Base-by-base conservation (phyloP, 352 stramenopile genomes). In the Albugo candida region DNA sequence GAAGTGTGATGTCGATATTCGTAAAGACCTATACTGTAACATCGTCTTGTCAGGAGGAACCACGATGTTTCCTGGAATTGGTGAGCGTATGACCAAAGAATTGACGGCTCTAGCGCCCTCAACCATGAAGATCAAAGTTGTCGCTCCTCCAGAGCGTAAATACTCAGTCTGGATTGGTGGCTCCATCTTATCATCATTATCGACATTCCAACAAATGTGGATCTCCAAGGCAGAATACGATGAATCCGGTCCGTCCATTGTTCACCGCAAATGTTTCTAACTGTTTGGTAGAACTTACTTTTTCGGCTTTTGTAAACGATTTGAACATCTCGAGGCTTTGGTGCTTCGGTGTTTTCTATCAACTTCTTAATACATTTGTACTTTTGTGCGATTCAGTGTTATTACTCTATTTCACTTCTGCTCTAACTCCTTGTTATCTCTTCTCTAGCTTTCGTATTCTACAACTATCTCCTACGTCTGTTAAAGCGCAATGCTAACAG, bases 181-280 rank as follows among this genome's bases (percentile, higher is more conserved):
- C 64, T 95, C 79, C 53, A 96, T 97, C 60, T 64, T 97, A 36
- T 84, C 86, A 19, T 95, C 83, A 56, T 70, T 97, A 31, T 96
- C 83, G 51, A 96, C 87, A 40, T 97, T 97, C 82, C 85, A 96
- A 61, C 78, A 89, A 60, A 96, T 97, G 84, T 97, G 88, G 85
- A 96, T 97, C 62, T 89, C 74, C 31, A 96, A 96, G 78, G 76
- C 84, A 43, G 87, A 97, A 60, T 97, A 97, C 66, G 89, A 97
- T 52, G 92, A 97, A 47, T 91, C 76, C 53, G 92, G 91, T 42
- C 84, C 91, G 18, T 88, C 70, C 18, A 97, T 97, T 66, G 86
- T 97, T 27, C 86, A 96, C 68, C 70, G 83, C 53, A 95, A 95
- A 65, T 96, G 83, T 68, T 91, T 92, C 57, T 94, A 87, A 91